Conservation (phyloP, 148 eudicot genomes). For the Spergularia bocconei region DNA sequence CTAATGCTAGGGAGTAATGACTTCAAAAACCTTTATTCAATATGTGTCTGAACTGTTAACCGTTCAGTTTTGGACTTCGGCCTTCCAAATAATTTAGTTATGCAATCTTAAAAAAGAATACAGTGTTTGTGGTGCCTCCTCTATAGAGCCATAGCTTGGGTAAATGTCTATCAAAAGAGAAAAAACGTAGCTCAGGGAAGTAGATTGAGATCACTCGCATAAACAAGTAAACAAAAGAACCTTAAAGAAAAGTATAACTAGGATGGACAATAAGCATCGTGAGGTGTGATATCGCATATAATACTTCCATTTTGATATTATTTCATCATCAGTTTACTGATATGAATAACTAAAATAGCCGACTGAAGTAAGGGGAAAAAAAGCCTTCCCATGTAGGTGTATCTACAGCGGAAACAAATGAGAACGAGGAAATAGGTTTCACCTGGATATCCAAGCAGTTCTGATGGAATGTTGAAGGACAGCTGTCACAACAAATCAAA, state of each 20-base stretch:
- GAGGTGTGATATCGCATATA: background rate
- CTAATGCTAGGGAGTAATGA: no score
- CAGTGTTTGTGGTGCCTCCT: background rate
- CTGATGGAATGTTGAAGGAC: constrained; percentile 96
- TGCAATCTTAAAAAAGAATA: no score
- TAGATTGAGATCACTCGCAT: background rate
- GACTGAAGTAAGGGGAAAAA: background rate
- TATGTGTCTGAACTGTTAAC: no score
- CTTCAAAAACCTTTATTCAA: no score
- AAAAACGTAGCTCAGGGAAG: no score
- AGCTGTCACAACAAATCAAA: constrained; percentile 95
- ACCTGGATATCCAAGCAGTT: constrained; percentile 83
- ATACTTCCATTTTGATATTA: background rate
- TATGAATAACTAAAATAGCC: background rate
- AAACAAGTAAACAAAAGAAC: background rate
- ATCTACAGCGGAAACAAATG: background rate
- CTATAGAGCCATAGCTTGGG: background rate
- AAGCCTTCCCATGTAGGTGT: background rate
- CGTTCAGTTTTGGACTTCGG: no score
- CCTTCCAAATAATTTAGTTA: no score
- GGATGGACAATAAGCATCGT: background rate
- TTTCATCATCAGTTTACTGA: background rate
- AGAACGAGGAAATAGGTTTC: background rate
- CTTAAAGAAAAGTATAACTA: no score
- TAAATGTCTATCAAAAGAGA: background rate